These are phyloP conservation scores for Fonsecaea nubica DNA, from an alignment of 2,329 filamentous ascomycete genomes.

Conservation along the genomic window DNA sequence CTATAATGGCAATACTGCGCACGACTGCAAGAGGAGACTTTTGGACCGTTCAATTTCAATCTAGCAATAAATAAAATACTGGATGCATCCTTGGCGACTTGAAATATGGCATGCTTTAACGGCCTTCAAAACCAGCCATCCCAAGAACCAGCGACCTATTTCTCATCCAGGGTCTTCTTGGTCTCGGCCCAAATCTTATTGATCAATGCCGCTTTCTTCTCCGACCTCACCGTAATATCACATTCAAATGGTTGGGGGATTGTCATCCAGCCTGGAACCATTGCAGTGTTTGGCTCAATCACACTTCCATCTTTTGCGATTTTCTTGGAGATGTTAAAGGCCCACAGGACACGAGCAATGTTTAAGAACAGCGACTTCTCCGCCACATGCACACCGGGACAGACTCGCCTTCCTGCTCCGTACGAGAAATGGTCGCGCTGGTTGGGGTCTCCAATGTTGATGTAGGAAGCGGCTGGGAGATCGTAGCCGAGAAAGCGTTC, in stretches of 20 bases:
- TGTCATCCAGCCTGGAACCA: constrained; percentile 36
- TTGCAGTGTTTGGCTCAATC: constrained; percentile 30
- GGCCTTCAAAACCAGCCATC: too few relatives aligned
- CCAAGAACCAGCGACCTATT: not conserved
- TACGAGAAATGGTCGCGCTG: constrained; percentile 44
- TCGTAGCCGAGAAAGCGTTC: constrained; percentile 33
- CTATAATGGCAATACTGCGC: too few relatives aligned
- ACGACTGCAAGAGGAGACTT: too few relatives aligned
- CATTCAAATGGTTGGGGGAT: constrained; percentile 33
- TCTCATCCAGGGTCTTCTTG: constrained; percentile 19
- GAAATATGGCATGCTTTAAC: not conserved
- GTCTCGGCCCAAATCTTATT: constrained; percentile 27
- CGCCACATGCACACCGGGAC: constrained; percentile 45
- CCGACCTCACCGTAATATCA: constrained; percentile 23
- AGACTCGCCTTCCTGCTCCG: constrained; percentile 44
- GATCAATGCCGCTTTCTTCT: constrained; percentile 30
- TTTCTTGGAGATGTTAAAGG: constrained; percentile 42
- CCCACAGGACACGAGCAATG: constrained; percentile 45
- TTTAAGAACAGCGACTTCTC: constrained; percentile 44
- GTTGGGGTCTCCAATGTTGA: constrained; percentile 43
- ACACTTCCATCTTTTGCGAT: constrained; percentile 24
- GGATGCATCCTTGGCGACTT: not conserved
- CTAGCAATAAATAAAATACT: too few relatives aligned
- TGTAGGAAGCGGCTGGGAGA: constrained; percentile 47
- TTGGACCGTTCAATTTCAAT: too few relatives aligned